Evolutionary conservation across 2,329 filamentous ascomycete species (phyloP), one percentile per base, ranked within the genome.

Genomic region (Colletotrichum navitas): DNA sequence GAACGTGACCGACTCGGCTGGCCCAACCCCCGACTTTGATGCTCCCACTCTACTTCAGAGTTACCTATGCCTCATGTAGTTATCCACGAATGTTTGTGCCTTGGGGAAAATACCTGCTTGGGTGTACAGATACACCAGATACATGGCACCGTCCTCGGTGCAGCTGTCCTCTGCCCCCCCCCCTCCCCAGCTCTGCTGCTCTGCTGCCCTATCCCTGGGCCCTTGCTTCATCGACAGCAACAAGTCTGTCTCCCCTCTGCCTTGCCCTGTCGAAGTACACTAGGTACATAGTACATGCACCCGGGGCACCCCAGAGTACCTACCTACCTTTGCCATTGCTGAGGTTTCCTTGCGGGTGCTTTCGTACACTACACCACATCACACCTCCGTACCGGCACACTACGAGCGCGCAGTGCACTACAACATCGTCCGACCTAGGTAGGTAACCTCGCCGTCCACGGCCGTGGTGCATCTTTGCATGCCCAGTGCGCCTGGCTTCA

Each of bases 1-100:
- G 68, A 69, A 68, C 65, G 54, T 71, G 65, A 64, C 65, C 60
- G 69, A 61, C 65, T 55, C 60, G 65, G 65, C 69, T 72, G 69
- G 65, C 54, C 68, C 36, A 1, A 39, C 36, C 3, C 65, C 65
- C 43, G 52, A 66, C 64, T 62, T 47, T 51, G 29, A 26, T 18
- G 47, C 47, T 26, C 43, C 43, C 43, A 8, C 7, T 11, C 43
- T n/a, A n/a, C 34, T 7, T 4, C 4, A 0, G 10, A 43, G 39
- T 14, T 6, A 41, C 14, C 12, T n/a, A n/a, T 45, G 45, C 10
- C 6, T 6, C 26, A 29, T 47, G 45, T 36, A 41, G 14, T 5
- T 49, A 43, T 43, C 5, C 16, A 39, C 12, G 36, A 11, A 36
- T 36, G 34, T 36, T 11, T 36, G 11, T 36, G 34, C 34, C 34